These are phyloP conservation scores for Tolypocladium amazonense DNA, from an alignment of 2,329 filamentous ascomycete species.

Conservation along the genomic window DNA sequence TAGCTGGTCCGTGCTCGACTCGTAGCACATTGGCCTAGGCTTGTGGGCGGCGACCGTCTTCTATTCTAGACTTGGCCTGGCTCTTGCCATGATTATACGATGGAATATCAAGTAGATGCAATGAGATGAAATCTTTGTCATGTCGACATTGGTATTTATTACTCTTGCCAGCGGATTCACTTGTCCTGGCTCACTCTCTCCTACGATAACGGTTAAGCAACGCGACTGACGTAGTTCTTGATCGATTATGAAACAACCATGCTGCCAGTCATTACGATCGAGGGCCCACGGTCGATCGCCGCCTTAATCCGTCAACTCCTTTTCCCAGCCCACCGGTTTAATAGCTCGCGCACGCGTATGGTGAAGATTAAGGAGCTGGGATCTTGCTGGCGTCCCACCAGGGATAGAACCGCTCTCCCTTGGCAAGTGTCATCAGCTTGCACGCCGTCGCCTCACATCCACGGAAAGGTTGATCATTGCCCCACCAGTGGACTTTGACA, in stretches of 20 bases:
- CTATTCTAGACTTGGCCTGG: not conserved
- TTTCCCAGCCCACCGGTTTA: too few species aligned
- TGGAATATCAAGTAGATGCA: not conserved
- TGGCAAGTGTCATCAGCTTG: constrained; percentile 9
- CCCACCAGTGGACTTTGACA: constrained; percentile 33
- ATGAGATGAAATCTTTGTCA: not conserved
- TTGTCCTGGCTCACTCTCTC: not conserved
- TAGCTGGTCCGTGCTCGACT: not conserved
- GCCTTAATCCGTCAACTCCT: too few species aligned
- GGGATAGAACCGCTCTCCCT: constrained; percentile 16
- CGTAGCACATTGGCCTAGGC: not conserved
- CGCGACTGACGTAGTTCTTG: too few species aligned
- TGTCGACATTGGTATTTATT: not conserved
- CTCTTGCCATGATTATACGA: not conserved
- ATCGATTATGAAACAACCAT: not conserved
- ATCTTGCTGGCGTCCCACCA: constrained; percentile 13
- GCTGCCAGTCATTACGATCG: too few species aligned
- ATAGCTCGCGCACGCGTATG: not conserved
- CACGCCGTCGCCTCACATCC: constrained; percentile 15
- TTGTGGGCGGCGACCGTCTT: not conserved
- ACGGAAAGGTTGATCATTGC: constrained; percentile 20
- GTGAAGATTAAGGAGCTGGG: constrained; percentile 7
- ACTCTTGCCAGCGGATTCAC: not conserved
- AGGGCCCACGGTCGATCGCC: not conserved
- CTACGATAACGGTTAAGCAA: too few species aligned